Conservation (phyloP, 257 asterid species). For the Solanum virginianum region DNA sequence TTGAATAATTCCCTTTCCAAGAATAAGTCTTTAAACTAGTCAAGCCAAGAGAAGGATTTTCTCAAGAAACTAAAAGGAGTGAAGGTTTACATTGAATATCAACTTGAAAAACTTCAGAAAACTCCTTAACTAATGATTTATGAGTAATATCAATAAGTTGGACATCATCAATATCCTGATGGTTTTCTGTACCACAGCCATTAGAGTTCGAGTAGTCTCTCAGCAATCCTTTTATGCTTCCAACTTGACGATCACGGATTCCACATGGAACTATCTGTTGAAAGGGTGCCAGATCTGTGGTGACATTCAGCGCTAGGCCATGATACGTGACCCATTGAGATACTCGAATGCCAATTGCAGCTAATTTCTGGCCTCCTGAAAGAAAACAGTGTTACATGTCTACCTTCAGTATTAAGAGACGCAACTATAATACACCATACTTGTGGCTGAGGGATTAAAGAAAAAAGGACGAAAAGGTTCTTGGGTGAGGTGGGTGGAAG, state of each 20-base stretch:
- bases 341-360: slow-evolving; percentile 75
- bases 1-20: neutral
- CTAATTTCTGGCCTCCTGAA: slow-evolving; percentile 65
- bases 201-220: slow-evolving; percentile 1
- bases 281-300: slow-evolving; percentile 54
- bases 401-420: neutral
- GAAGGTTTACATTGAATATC: slow-evolving; percentile 16
- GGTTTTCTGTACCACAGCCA: neutral
- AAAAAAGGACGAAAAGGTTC: neutral
- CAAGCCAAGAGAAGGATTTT: neutral
- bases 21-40: neutral
- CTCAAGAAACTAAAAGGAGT: neutral
- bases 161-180: slow-evolving; percentile 11
- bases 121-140: slow-evolving; percentile 40
- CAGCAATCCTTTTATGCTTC: slow-evolving; percentile 50
- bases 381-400: neutral
- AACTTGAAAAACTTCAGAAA: slow-evolving; percentile 61
- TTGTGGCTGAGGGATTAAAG: neutral
- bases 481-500: neutral
- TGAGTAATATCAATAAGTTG: slow-evolving; percentile 38
- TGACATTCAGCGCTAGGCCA: slow-evolving; percentile 75
- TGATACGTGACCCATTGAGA: slow-evolving; percentile 72
- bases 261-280: slow-evolving; percentile 72
- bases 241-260: slow-evolving; percentile 64
- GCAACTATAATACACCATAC: neutral